Conservation (phyloP, 2,329 filamentous ascomycete species). For the Neonectria sp. region DNA sequence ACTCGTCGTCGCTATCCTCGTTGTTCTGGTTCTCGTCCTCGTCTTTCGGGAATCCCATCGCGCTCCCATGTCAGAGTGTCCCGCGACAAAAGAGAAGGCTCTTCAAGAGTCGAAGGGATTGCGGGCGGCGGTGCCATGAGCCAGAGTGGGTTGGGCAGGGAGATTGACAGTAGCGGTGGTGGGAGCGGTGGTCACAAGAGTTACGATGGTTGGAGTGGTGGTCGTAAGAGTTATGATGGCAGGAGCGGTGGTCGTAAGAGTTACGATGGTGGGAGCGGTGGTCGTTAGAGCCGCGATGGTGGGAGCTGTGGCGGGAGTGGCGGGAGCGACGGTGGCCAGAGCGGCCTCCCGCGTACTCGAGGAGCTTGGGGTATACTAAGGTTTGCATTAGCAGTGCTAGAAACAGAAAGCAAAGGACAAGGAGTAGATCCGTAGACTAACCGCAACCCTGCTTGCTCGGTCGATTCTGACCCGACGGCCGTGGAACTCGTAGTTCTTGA, state of each 20-base stretch:
- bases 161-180: background rate
- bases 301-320: background rate
- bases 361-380: background rate
- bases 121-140: background rate
- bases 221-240: background rate
- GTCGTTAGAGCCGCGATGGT: background rate
- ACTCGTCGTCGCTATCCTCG: background rate
- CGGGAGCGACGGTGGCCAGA: background rate
- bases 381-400: slow-evolving; percentile 3
- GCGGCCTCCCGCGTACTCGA: background rate
- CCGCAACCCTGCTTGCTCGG: background rate
- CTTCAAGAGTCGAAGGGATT: background rate
- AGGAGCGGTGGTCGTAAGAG: background rate
- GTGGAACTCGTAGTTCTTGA: background rate
- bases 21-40: background rate
- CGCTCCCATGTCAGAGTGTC: background rate
- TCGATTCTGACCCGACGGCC: background rate
- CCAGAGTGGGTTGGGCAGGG: background rate
- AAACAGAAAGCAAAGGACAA: background rate
- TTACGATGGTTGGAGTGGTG: too few species aligned
- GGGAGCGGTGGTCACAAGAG: background rate
- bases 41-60: background rate
- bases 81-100: background rate
- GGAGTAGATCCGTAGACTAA: background rate
- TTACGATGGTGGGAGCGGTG: background rate